phyloP scores from a whole-genome alignment of 306 rosid genomes.

The Pyrus betulifolia region DNA sequence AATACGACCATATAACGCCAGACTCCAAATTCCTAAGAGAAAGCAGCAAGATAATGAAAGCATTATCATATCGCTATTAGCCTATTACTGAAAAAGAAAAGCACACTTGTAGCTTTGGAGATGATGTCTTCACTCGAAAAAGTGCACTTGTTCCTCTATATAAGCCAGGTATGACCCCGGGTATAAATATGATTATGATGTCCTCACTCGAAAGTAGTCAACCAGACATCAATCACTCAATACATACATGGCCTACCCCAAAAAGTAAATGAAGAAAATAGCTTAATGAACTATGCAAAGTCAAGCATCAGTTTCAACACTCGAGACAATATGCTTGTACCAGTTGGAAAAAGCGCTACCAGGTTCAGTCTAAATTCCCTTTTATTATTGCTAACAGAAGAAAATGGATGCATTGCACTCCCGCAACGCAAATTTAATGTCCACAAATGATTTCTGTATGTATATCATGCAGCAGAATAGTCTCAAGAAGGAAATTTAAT shows the following conservation, averaged over 20 bases:
- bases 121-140: neutral
- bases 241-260: neutral
- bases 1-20: conserved; percentile 68
- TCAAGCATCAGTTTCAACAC: neutral
- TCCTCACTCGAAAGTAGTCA: neutral
- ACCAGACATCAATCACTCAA: neutral
- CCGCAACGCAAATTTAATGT: neutral
- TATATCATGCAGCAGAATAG: neutral
- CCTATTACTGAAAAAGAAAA: neutral
- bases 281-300: neutral
- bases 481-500: neutral
- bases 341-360: neutral
- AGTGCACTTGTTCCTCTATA: neutral
- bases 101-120: neutral
- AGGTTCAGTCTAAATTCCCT: neutral
- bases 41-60: conserved; percentile 13
- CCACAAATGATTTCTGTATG: neutral
- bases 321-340: neutral
- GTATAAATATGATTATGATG: neutral
- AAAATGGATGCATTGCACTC: neutral
- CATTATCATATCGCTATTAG: neutral
- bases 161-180: neutral
- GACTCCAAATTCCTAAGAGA: conserved; percentile 42
- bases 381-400: neutral
- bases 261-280: neutral